Conservation (phyloP, 2,329 filamentous ascomycete genomes). For the Niveomyces coronatus region DNA sequence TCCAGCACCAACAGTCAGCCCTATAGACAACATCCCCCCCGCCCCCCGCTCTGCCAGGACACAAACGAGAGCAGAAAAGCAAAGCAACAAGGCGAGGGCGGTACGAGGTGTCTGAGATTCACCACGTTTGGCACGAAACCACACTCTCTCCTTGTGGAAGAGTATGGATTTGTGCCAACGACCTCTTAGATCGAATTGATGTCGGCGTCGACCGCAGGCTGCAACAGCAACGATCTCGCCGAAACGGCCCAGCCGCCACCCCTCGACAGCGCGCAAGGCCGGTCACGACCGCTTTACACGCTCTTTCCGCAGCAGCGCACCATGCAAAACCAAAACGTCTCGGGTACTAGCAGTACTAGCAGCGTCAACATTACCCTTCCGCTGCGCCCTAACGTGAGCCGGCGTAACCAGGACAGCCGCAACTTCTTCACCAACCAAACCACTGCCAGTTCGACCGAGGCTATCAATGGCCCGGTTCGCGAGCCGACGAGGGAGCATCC, state of each 20-base stretch:
- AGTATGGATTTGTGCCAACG: background rate
- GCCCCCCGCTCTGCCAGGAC: too few relatives aligned
- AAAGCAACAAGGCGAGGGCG: too few relatives aligned
- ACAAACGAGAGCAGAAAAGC: too few relatives aligned
- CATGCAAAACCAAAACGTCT: slow-evolving; percentile 6
- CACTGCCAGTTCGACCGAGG: slow-evolving; percentile 46
- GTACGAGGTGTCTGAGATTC: too few relatives aligned
- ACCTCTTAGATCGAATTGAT: background rate
- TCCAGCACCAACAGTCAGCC: too few relatives aligned
- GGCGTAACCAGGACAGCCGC: slow-evolving; percentile 44
- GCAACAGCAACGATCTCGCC: too few relatives aligned
- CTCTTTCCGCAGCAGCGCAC: background rate
- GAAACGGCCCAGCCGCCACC: too few relatives aligned
- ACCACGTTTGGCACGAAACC: background rate
- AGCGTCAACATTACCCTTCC: slow-evolving; percentile 42
- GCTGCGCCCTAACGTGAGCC: slow-evolving; percentile 34
- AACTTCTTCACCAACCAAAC: slow-evolving; percentile 47
- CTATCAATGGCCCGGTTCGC: slow-evolving; percentile 50
- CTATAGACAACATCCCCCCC: too few relatives aligned
- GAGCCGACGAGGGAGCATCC: slow-evolving; percentile 43
- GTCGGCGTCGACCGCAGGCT: background rate
- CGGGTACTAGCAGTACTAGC: slow-evolving; percentile 9
- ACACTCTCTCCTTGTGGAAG: background rate
- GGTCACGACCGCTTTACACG: background rate
- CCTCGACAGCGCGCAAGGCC: too few relatives aligned